Base-by-base conservation (phyloP, 768 basidiomycete species). In the Russula brevipes region DNA sequence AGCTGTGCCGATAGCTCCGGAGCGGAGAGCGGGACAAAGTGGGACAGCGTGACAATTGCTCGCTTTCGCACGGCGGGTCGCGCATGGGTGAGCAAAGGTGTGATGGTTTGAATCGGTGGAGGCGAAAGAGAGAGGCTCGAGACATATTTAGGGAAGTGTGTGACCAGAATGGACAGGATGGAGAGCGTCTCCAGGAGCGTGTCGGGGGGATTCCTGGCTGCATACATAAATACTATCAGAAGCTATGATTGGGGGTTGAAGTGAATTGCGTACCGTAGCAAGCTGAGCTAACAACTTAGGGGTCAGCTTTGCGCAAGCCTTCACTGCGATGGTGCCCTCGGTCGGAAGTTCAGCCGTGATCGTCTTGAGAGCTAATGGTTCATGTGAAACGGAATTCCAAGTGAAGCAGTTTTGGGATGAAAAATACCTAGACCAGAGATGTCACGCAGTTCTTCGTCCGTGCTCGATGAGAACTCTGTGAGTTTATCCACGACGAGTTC, bases 401-500 rank as follows among this genome's bases (percentile, higher is more conserved):
- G n/a, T 1, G 54, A 30, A 52, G 17, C 14, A 17, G 16, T 39
- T 31, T 6, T 16, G 14, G 33, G 16, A 45, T 30, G 62, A 35
- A 35, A 59, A 81, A 61, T 55, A 97, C 95, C 96, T 59, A 98
- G 82, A 49, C 88, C 88, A 9, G 95, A 93, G 59, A 99, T 94
- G 77, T 98, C 95, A 63, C 97, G 80, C 57, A 96, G 77, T 69
- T 97, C 94, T 69, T 98, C 95, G 58, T 98, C 94, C 71, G 89
- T 85, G 30, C 89, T 87, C 19, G 85, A 83, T 0, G 91, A 91
- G 69, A 90, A 91, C 56, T 87, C 84, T 67, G 96, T 90, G 54
- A 99, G 81, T 68, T 87, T 89, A 73, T 98, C 93, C 54, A 98
- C 87, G 31, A 97, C 91, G 54, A 83, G 76, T 70, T 91, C 87